Conservation (phyloP, 2,329 filamentous ascomycete genomes). For the Zopfia rhizophila region DNA sequence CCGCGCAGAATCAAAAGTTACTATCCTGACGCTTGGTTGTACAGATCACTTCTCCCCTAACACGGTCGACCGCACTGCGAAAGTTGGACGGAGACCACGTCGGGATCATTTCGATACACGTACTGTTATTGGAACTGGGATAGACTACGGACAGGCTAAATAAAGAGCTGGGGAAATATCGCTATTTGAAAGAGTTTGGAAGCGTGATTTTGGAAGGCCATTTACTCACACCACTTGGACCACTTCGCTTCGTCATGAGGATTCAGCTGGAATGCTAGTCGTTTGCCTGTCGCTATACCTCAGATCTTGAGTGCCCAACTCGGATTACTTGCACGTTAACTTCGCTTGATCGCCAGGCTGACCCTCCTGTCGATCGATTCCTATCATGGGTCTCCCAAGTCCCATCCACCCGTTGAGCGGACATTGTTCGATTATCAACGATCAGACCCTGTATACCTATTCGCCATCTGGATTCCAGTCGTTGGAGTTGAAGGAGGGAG, state of each 20-base stretch:
- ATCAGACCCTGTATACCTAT: constrained; percentile 87
- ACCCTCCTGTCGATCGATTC: constrained; percentile 15
- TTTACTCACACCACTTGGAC: background rate
- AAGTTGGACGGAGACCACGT: constrained; percentile 7
- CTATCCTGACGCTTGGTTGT: no score
- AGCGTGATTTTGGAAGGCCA: no score
- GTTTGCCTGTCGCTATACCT: constrained; percentile 8
- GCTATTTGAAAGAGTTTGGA: no score
- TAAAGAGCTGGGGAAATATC: no score
- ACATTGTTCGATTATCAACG: constrained; percentile 83
- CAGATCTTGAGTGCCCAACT: constrained; percentile 26
- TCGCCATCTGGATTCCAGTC: constrained; percentile 79
- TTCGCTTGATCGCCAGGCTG: constrained; percentile 19
- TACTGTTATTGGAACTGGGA: no score
- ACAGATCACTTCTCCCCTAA: background rate
- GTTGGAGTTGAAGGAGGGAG: constrained; percentile 73
- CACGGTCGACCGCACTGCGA: background rate
- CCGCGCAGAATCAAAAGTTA: no score
- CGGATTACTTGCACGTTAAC: constrained; percentile 26
- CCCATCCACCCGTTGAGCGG: constrained; percentile 76
- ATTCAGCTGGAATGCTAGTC: constrained; percentile 28
- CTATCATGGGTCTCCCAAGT: constrained; percentile 75
- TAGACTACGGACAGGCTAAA: no score
- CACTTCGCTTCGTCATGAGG: constrained; percentile 41
- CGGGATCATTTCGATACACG: no score